Conservation (phyloP, 2,329 filamentous ascomycete genomes). For the Orbilia ellipsospora region DNA sequence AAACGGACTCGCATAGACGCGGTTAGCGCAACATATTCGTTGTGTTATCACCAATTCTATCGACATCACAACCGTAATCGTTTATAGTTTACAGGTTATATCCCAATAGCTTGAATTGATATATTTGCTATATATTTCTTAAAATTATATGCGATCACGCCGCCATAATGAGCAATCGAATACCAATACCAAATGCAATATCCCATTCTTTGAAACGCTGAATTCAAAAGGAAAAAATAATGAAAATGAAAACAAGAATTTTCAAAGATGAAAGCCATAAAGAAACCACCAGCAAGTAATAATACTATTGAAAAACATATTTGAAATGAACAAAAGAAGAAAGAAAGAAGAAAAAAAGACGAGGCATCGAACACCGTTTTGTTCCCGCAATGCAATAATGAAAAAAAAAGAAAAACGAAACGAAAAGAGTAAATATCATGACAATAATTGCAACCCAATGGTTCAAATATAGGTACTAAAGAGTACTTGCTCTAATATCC, state of each 20-base stretch:
- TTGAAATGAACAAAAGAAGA: background rate
- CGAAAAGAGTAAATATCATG: background rate
- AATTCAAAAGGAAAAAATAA: constrained; percentile 1
- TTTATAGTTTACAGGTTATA: no score
- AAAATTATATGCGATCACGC: no score
- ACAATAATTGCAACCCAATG: background rate
- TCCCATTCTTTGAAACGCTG: constrained; percentile 4
- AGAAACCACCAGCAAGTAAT: background rate
- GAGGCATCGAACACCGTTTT: constrained; percentile 27
- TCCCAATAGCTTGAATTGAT: no score
- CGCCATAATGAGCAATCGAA: no score
- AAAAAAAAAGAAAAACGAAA: constrained; percentile 5
- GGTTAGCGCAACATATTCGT: background rate
- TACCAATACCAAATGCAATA: constrained; percentile 5
- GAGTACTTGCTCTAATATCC: no score
- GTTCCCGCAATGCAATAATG: constrained; percentile 32
- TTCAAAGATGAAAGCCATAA: background rate
- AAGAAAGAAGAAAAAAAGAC: constrained; percentile 6
- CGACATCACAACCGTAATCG: no score
- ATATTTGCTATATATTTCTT: no score
- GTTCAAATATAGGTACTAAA: no score
- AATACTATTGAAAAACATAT: background rate
- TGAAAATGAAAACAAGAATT: background rate
- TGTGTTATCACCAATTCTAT: no score
- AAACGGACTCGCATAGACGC: constrained; percentile 1